A percentile compares a stretch with the other conserved stretches of the same genome.
Conservation (phyloP, 129 eudicot genomes). For the Pulicaria dysenterica region DNA sequence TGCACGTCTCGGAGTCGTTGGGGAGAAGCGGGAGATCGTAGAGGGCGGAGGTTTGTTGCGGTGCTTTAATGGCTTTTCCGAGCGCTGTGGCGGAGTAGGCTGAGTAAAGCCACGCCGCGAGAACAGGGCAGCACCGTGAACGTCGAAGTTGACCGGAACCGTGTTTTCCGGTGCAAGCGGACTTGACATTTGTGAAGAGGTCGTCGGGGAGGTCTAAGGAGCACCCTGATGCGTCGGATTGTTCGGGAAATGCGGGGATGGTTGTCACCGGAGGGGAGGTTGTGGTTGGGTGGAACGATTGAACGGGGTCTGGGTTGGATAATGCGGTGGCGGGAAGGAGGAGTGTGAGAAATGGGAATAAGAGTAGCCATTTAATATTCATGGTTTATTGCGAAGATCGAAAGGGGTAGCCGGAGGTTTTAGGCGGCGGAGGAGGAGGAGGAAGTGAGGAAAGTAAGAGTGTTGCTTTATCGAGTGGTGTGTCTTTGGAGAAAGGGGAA, state of each 20-base stretch:
- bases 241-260: constrained; percentile 84
- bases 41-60: constrained; percentile 45
- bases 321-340: constrained; percentile 38
- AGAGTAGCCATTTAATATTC: background rate
- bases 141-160: constrained; percentile 43
- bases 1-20: constrained; percentile 88
- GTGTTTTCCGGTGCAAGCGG: constrained; percentile 57
- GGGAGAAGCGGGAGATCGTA: constrained; percentile 77
- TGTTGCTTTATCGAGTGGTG: constrained; percentile 26
- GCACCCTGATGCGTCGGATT: constrained; percentile 66
- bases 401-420: no score
- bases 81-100: constrained; percentile 76
- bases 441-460: background rate
- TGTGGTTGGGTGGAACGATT: constrained; percentile 49
- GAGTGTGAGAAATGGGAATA: constrained; percentile 21
- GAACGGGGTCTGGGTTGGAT: constrained; percentile 49
- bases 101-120: constrained; percentile 85
- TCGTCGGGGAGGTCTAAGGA: constrained; percentile 66
- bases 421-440: background rate
- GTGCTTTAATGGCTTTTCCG: constrained; percentile 16
- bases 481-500: constrained; percentile 2
- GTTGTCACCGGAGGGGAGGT: constrained; percentile 50
- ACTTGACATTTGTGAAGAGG: constrained; percentile 55
- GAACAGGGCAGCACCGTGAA: constrained; percentile 82
- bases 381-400: no score